Conservation (phyloP, 2,329 filamentous ascomycete genomes). For the Penicillium paneum region DNA sequence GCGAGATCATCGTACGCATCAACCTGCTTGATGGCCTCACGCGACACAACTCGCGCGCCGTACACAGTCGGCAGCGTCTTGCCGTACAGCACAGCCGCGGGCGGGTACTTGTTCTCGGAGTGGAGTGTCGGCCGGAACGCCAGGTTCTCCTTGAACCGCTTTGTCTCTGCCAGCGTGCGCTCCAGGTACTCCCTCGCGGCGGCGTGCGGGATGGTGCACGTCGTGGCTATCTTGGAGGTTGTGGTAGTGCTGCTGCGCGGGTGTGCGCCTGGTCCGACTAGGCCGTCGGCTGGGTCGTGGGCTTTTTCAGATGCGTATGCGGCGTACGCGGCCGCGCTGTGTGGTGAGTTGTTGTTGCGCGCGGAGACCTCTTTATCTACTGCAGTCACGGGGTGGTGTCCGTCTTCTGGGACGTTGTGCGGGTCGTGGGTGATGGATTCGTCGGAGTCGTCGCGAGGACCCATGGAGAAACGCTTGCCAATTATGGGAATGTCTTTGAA, state of each 20-base stretch:
- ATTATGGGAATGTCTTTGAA: constrained; percentile 41
- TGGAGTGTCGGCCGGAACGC: constrained; percentile 59
- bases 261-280: constrained; percentile 26
- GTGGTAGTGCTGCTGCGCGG: constrained; percentile 24
- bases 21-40: constrained; percentile 69
- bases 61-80: constrained; percentile 84
- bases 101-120: constrained; percentile 71
- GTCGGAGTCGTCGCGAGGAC: constrained; percentile 5
- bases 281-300: constrained; percentile 27
- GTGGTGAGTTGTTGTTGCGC: background rate
- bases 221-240: constrained; percentile 34
- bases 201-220: constrained; percentile 50
- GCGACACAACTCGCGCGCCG: constrained; percentile 69
- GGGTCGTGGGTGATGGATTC: constrained; percentile 24
- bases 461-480: constrained; percentile 37
- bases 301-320: constrained; percentile 11
- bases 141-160: constrained; percentile 73
- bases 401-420: constrained; percentile 6
- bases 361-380: constrained; percentile 9
- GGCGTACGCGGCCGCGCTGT: constrained; percentile 12
- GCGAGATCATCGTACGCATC: constrained; percentile 84
- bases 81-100: constrained; percentile 77
- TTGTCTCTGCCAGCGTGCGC: constrained; percentile 68
- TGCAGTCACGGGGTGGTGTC: background rate
- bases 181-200: constrained; percentile 65